Conservation (phyloP, 805 yeast species). For the Metschnikowia reukaufii region DNA sequence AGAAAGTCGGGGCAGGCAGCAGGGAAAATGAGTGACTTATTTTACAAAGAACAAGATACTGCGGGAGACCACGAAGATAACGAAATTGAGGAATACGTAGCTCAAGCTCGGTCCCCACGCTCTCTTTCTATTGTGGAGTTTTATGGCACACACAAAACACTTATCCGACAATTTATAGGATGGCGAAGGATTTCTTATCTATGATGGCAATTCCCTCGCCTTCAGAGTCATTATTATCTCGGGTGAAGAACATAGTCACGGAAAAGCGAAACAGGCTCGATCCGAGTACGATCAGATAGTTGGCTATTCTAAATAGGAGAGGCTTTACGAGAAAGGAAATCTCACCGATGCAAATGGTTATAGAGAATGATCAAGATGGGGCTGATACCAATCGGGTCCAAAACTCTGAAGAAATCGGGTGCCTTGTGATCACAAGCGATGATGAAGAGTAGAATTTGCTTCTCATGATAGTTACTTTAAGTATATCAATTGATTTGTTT, state of each 20-base stretch:
- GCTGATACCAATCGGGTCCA: too few relatives aligned
- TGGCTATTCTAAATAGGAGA: background rate
- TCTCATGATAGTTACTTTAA: too few relatives aligned
- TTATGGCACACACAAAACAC: background rate
- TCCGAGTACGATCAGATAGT: background rate
- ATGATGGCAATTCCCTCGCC: constrained; percentile 1
- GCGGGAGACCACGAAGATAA: background rate
- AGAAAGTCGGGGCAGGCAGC: background rate
- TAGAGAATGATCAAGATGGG: too few relatives aligned
- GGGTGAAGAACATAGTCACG: background rate
- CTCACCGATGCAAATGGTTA: too few relatives aligned
- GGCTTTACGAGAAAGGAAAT: background rate
- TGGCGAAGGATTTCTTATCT: background rate
- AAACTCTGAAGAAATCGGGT: too few relatives aligned
- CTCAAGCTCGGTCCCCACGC: background rate
- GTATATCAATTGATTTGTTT: too few relatives aligned
- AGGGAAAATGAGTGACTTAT: background rate
- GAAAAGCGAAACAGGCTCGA: constrained; percentile 1
- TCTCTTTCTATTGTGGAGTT: background rate
- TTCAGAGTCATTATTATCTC: background rate
- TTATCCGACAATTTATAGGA: background rate
- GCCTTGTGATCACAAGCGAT: too few relatives aligned
- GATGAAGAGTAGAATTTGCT: too few relatives aligned
- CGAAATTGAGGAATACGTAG: background rate
- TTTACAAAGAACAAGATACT: background rate